Percentiles rank a stretch among this genome's conserved stretches.
These are phyloP conservation scores for Yarrowia deformans DNA, from an alignment of 805 yeast species.

Conservation along the genomic window DNA sequence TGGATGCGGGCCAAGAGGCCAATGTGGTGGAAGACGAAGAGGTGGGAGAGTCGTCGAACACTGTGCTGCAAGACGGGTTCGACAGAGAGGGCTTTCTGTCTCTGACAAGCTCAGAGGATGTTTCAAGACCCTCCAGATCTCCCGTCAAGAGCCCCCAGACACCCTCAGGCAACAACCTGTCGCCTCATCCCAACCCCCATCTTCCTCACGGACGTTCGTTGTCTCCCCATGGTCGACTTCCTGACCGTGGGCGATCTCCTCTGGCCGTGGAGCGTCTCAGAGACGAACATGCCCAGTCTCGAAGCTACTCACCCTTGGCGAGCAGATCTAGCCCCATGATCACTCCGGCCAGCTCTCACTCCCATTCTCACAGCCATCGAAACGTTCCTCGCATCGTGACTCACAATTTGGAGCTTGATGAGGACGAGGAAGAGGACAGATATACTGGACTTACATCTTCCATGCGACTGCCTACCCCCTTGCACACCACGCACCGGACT, in stretches of 20 bases:
- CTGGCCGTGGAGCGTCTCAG: conserved; percentile 20
- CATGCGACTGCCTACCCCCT: conserved; percentile 39
- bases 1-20: conserved; percentile 43
- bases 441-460: conserved; percentile 43
- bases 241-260: conserved; percentile 27
- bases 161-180: neutral
- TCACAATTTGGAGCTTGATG: conserved; percentile 26
- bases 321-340: neutral
- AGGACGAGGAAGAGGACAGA: conserved; percentile 44
- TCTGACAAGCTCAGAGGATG: conserved; percentile 6
- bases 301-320: conserved; percentile 20
- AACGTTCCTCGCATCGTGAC: conserved; percentile 32
- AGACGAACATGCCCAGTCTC: neutral
- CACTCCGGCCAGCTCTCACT: conserved; percentile 14
- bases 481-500: conserved; percentile 13
- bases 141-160: conserved; percentile 6
- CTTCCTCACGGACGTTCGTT: conserved; percentile 25
- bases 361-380: conserved; percentile 15
- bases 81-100: conserved; percentile 28
- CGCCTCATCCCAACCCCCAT: conserved; percentile 3
- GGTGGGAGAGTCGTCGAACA: conserved; percentile 34
- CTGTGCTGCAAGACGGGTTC: conserved; percentile 30
- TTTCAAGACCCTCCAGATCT: conserved; percentile 8
- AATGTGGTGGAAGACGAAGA: conserved; percentile 44
- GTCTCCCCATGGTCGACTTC: conserved; percentile 21